phyloP scores from a whole-genome alignment of 345 rosid species.

The Noccaea bulbosa region DNA sequence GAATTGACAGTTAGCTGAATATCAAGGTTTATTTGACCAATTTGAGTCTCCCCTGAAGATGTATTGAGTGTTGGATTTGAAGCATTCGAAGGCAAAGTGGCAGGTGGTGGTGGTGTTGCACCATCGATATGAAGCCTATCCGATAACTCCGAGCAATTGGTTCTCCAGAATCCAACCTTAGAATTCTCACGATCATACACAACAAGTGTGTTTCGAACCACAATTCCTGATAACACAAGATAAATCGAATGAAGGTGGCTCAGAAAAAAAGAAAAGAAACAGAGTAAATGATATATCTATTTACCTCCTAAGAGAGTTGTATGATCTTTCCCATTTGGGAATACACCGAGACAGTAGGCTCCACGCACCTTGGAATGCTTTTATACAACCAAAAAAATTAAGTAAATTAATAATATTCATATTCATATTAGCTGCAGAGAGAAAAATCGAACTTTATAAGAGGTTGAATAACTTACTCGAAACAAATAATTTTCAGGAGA shows the following conservation, averaged over 20 bases:
- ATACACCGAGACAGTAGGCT: conserved; percentile 85
- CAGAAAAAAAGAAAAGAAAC: neutral
- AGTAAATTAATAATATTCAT: conserved; percentile 1
- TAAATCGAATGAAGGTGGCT: conserved; percentile 4
- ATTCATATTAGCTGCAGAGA: conserved; percentile 4
- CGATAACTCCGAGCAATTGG: conserved; percentile 90
- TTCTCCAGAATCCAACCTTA: conserved; percentile 95
- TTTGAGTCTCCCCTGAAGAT: conserved; percentile 50
- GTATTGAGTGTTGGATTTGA: conserved; percentile 49
- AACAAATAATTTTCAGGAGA: conserved; percentile 95
- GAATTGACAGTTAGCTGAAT: conserved; percentile 55
- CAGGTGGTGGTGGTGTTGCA: conserved; percentile 53
- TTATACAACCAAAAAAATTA: neutral
- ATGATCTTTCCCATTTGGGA: conserved; percentile 86
- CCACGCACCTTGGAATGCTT: conserved; percentile 85
- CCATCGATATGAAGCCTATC: conserved; percentile 64
- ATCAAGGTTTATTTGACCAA: conserved; percentile 68
- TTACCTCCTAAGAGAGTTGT: conserved; percentile 92
- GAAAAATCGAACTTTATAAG: neutral
- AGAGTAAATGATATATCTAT: neutral
- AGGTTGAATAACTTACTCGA: conserved; percentile 53
- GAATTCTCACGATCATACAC: conserved; percentile 83
- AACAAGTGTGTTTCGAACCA: conserved; percentile 88
- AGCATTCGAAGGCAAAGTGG: conserved; percentile 48
- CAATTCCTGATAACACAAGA: conserved; percentile 57